Percentiles rank a stretch among this genome's conserved stretches.
Evolutionary conservation across 1,139 yeast genomes (phyloP).

Genomic region (Yueomyces sp.): DNA sequence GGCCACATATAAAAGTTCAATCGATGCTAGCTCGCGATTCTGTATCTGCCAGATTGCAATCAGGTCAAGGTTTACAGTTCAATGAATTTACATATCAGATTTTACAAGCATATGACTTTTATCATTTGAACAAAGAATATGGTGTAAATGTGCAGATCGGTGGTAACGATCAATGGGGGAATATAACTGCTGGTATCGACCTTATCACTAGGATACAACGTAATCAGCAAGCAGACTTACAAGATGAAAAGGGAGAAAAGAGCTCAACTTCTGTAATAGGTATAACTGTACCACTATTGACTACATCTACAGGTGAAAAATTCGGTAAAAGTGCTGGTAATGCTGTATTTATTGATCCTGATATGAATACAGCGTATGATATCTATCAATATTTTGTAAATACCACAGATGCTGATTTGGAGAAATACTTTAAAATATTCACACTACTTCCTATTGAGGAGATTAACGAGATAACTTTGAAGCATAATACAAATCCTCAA

Average conservation of each 20-base stretch:
- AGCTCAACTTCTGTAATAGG: constrained; percentile 43
- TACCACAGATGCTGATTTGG: constrained; percentile 67
- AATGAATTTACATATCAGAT: constrained; percentile 91
- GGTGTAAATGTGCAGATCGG: constrained; percentile 75
- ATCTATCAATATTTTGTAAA: constrained; percentile 79
- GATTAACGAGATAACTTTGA: constrained; percentile 38
- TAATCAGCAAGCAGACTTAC: constrained; percentile 3
- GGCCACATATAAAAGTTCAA: constrained; percentile 67
- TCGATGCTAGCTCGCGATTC: constrained; percentile 88
- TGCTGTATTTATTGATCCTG: constrained; percentile 75
- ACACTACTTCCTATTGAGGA: constrained; percentile 59
- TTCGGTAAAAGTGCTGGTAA: constrained; percentile 97
- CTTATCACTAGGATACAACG: constrained; percentile 53
- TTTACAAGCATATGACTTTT: constrained; percentile 88
- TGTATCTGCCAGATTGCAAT: constrained; percentile 57
- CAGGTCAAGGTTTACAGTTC: constrained; percentile 67
- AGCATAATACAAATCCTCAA: constrained; percentile 48
- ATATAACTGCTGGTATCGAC: constrained; percentile 92
- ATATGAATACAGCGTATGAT: constrained; percentile 66
- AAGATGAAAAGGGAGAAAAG: neutral
- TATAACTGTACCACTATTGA: constrained; percentile 77
- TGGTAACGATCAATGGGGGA: constrained; percentile 98
- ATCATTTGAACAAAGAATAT: constrained; percentile 54
- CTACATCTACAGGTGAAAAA: constrained; percentile 84
- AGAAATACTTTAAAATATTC: constrained; percentile 55